A percentile compares a stretch with the other conserved stretches of the same genome.
Conservation (phyloP, 139 green algal genomes). For the Coelastrella sp. region DNA sequence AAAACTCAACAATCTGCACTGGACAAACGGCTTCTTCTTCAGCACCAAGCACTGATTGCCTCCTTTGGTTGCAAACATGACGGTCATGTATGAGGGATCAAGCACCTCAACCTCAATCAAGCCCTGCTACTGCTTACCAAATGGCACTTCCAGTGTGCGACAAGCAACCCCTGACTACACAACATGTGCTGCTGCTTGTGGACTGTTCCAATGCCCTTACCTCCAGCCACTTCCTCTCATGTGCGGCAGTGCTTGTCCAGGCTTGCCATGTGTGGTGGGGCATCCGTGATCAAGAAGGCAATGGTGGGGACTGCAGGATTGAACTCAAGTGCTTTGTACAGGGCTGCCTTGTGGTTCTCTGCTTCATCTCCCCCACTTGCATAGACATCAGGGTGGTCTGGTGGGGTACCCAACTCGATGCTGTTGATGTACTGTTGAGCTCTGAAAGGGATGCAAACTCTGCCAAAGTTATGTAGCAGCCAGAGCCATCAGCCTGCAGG, state of each 20-base stretch:
- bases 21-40: no score
- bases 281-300: slow-evolving; percentile 39
- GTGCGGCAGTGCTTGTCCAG: neutral
- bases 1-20: no score
- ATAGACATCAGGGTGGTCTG: neutral
- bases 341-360: slow-evolving; percentile 38
- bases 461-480: slow-evolving; percentile 4
- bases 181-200: neutral
- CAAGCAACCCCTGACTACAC: neutral
- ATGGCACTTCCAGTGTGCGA: no score
- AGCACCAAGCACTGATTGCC: no score
- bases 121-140: no score
- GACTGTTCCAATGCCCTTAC: neutral
- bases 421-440: slow-evolving; percentile 3
- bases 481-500: neutral
- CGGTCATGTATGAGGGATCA: no score
- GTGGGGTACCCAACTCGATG: slow-evolving; percentile 14
- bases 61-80: no score
- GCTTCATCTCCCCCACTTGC: neutral
- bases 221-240: neutral
- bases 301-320: slow-evolving; percentile 21
- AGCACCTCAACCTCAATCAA: no score
- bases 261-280: neutral
- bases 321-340: neutral
- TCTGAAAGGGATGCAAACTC: neutral